phyloP scores from a whole-genome alignment of 2,329 filamentous ascomycete genomes.

The Xylariaceae sp. region DNA sequence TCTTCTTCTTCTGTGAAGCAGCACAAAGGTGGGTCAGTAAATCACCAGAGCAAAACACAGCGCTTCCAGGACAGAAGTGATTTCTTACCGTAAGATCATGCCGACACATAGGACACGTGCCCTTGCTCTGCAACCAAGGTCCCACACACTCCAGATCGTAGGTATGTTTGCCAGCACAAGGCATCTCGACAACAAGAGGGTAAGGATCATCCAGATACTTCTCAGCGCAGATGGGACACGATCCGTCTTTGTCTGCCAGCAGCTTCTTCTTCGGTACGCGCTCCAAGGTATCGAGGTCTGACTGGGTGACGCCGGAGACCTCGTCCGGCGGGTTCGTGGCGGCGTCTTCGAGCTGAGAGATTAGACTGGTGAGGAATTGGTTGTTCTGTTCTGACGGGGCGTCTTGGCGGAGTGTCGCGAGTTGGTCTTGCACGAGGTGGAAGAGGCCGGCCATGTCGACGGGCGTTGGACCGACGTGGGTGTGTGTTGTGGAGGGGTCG shows the following conservation, averaged over 20 bases:
- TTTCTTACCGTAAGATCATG: constrained; percentile 45
- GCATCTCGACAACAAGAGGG: constrained; percentile 60
- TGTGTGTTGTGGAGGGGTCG: constrained; percentile 38
- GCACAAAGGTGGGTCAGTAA: not conserved
- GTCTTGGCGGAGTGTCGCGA: constrained; percentile 46
- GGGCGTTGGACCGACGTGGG: constrained; percentile 57
- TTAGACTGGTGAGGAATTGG: constrained; percentile 47
- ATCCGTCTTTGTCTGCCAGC: constrained; percentile 39
- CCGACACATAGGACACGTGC: constrained; percentile 61
- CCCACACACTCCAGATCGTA: constrained; percentile 67
- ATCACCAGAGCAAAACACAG: not conserved
- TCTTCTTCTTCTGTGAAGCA: constrained; percentile 47
- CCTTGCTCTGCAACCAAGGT: constrained; percentile 62
- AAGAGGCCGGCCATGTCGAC: constrained; percentile 55
- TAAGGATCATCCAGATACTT: constrained; percentile 58
- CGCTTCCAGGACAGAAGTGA: not conserved
- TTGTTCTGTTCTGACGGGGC: constrained; percentile 48
- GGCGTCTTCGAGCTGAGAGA: constrained; percentile 44
- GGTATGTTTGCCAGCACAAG: constrained; percentile 54
- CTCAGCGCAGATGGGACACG: constrained; percentile 62
- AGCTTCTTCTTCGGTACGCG: constrained; percentile 52
- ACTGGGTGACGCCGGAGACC: constrained; percentile 54
- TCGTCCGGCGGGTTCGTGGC: constrained; percentile 49
- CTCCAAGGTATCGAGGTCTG: constrained; percentile 57
- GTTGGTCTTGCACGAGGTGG: constrained; percentile 57